phyloP scores from a whole-genome alignment of 1,284 basidiomycete genomes.

The Microbotryomycetes sp. region DNA sequence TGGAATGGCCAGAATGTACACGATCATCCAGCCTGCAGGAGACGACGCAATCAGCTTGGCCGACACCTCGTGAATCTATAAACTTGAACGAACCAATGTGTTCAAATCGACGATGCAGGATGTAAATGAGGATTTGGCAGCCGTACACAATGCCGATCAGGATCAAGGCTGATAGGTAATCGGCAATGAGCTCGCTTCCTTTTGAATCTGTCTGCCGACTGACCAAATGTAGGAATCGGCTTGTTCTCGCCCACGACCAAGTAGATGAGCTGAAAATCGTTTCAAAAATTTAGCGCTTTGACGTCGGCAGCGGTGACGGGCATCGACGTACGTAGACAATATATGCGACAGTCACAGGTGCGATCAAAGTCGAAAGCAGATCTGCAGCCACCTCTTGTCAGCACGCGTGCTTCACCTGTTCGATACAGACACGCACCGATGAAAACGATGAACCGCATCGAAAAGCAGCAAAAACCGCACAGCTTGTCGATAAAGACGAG shows the following conservation, averaged over 20 bases:
- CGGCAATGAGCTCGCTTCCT: too few species aligned
- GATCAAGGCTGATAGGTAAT: conserved; percentile 69
- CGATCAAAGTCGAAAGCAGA: conserved; percentile 57
- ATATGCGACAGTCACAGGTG: conserved; percentile 79
- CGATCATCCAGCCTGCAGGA: conserved; percentile 76
- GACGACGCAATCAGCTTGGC: conserved; percentile 24
- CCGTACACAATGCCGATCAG: conserved; percentile 74
- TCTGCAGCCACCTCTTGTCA: conserved; percentile 4
- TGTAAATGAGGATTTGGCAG: conserved; percentile 75
- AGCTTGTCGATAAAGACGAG: conserved; percentile 85
- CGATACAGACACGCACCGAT: conserved; percentile 48
- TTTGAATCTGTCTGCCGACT: too few species aligned
- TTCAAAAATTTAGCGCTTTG: too few species aligned
- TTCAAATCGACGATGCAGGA: conserved; percentile 97
- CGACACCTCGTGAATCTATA: conserved; percentile 67
- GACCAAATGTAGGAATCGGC: conserved; percentile 52
- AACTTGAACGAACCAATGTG: too few species aligned
- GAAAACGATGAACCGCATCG: conserved; percentile 97
- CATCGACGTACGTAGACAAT: conserved; percentile 60
- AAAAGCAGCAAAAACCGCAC: conserved; percentile 60
- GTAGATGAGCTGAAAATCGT: conserved; percentile 67
- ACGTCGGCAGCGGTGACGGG: not conserved
- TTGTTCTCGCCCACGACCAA: conserved; percentile 58
- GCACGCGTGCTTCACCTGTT: not conserved
- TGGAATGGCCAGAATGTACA: conserved; percentile 88